Percentiles rank a stretch among this genome's conserved stretches.
These are phyloP conservation scores for Pontederia paniculata DNA, from an alignment of 176 grass and related monocot species.

Conservation along the genomic window DNA sequence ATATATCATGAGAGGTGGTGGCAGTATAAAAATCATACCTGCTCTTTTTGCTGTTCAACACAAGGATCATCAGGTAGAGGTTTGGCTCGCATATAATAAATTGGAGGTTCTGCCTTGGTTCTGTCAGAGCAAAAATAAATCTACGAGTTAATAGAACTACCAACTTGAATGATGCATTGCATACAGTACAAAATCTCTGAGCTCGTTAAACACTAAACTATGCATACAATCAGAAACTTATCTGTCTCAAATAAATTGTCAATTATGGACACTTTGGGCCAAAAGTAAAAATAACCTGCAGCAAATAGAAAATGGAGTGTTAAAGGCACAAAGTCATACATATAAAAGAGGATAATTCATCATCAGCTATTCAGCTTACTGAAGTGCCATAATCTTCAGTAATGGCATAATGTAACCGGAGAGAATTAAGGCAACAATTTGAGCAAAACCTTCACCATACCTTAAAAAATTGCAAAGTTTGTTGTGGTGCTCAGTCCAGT, in stretches of 20 bases:
- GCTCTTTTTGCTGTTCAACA: constrained; percentile 58
- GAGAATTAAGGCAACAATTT: too few relatives aligned
- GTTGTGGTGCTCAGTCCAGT: constrained; percentile 94
- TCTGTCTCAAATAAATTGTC: constrained; percentile 98
- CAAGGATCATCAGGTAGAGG: constrained; percentile 55
- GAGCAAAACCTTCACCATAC: constrained; percentile 21
- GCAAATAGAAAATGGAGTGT: not conserved
- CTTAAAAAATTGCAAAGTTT: constrained; percentile 98
- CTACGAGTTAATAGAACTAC: constrained; percentile 28
- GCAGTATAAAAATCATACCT: constrained; percentile 21
- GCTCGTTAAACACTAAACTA: constrained; percentile 35
- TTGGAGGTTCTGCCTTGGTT: constrained; percentile 83
- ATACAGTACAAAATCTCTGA: not conserved
- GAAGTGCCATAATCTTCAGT: not conserved
- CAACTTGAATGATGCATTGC: constrained; percentile 4
- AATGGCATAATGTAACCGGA: not conserved
- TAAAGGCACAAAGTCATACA: not conserved
- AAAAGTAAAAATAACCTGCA: constrained; percentile 99
- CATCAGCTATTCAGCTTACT: not conserved
- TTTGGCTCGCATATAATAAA: constrained; percentile 86
- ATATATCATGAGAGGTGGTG: not conserved
- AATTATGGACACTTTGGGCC: constrained; percentile 91
- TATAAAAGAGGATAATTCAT: not conserved
- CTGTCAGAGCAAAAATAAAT: constrained; percentile 41
- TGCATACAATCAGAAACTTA: constrained; percentile 69